These are phyloP conservation scores for Pseudogymnoascus sp. DNA, from an alignment of 2,329 filamentous ascomycete species.

Conservation along the genomic window DNA sequence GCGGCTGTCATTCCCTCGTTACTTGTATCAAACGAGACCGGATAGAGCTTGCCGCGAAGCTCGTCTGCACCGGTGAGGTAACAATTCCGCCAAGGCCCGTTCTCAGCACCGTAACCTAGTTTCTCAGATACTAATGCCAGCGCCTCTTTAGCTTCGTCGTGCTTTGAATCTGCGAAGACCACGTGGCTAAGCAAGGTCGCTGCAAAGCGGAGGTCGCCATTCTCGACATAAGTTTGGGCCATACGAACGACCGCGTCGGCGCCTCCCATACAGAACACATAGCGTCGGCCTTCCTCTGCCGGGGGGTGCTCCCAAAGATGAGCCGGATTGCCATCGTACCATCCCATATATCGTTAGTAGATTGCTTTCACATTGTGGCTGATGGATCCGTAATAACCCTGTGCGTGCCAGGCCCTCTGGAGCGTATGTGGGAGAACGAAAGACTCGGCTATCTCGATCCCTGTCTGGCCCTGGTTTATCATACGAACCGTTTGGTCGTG, in stretches of 20 bases:
- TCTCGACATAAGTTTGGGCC: conserved; percentile 27
- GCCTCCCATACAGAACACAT: conserved; percentile 36
- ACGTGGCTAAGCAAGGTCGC: conserved; percentile 35
- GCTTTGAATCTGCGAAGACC: conserved; percentile 27
- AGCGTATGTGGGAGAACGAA: conserved; percentile 32
- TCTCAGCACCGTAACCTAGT: conserved; percentile 35
- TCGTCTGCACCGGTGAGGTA: conserved; percentile 32
- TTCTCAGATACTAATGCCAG: conserved; percentile 31
- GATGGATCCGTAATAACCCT: conserved; percentile 35
- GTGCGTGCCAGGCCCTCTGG: conserved; percentile 28
- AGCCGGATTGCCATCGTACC: conserved; percentile 30
- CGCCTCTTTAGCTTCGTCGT: conserved; percentile 17
- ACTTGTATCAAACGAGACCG: not conserved
- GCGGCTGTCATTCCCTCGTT: not conserved
- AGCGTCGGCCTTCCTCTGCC: conserved; percentile 30
- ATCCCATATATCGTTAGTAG: conserved; percentile 30
- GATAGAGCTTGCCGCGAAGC: conserved; percentile 18
- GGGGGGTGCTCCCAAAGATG: conserved; percentile 35
- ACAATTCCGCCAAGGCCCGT: conserved; percentile 38
- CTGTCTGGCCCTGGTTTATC: conserved; percentile 35
- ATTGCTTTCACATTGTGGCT: conserved; percentile 38
- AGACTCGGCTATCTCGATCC: conserved; percentile 36
- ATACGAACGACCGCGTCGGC: conserved; percentile 28
- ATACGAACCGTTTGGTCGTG: conserved; percentile 37
- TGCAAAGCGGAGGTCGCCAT: conserved; percentile 35